Percentiles rank a stretch among this genome's conserved stretches.
Evolutionary conservation across 2,329 filamentous ascomycete species (phyloP).

Genomic region (Alternaria brassicicola): DNA sequence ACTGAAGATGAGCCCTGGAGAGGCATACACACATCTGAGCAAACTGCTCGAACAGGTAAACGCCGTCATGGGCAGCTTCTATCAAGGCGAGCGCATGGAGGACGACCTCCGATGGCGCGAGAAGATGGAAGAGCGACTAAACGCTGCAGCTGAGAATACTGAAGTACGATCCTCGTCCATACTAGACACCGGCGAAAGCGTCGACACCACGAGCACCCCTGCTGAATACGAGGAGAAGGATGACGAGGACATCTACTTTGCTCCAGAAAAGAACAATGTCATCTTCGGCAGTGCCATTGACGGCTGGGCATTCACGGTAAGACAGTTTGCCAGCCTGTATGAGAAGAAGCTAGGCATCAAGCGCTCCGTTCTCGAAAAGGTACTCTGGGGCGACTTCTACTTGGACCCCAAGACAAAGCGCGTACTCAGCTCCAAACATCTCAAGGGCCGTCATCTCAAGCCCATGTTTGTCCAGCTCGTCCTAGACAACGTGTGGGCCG

Average conservation of each 20-base stretch:
- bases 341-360: slow-evolving; percentile 98
- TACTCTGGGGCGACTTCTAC: slow-evolving; percentile 96
- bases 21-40: slow-evolving; percentile 87
- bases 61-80: slow-evolving; percentile 95
- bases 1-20: slow-evolving; percentile 86
- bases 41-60: slow-evolving; percentile 96
- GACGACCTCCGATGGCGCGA: slow-evolving; percentile 97
- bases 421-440: slow-evolving; percentile 85
- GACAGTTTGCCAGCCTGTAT: slow-evolving; percentile 91
- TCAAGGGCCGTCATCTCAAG: slow-evolving; percentile 89
- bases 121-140: slow-evolving; percentile 84
- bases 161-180: slow-evolving; percentile 54
- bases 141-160: slow-evolving; percentile 70
- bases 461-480: slow-evolving; percentile 98
- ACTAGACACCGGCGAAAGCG: slow-evolving; percentile 61
- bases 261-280: slow-evolving; percentile 97
- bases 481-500: slow-evolving; percentile 93
- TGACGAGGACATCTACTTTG: slow-evolving; percentile 97
- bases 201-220: slow-evolving; percentile 55
- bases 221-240: slow-evolving; percentile 84
- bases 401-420: slow-evolving; percentile 97
- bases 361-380: slow-evolving; percentile 83
- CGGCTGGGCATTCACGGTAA: slow-evolving; percentile 97
- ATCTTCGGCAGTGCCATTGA: slow-evolving; percentile 98
- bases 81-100: slow-evolving; percentile 97